Percentiles rank a stretch among this genome's conserved stretches.
These are phyloP conservation scores for Pseudomassariella vexata DNA, from an alignment of 2,329 filamentous ascomycete species.

Conservation along the genomic window DNA sequence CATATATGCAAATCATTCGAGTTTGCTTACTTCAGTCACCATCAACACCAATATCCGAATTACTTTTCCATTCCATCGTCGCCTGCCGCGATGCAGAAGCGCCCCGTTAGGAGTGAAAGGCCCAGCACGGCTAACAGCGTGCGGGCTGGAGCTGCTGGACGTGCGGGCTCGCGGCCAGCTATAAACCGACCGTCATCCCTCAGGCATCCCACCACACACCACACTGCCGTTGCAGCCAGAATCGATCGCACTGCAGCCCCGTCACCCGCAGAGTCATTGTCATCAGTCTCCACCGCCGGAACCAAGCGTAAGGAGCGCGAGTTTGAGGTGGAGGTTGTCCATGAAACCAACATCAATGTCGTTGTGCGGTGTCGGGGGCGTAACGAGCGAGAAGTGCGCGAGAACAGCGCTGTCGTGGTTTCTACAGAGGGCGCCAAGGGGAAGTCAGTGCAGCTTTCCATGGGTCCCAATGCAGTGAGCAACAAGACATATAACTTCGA, in stretches of 20 bases:
- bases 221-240: constrained; percentile 17
- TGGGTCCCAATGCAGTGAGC: constrained; percentile 86
- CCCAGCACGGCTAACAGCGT: constrained; percentile 18
- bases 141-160: constrained; percentile 14
- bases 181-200: constrained; percentile 17
- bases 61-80: too few relatives aligned
- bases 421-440: constrained; percentile 84
- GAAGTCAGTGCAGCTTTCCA: constrained; percentile 76
- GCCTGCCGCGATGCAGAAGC: constrained; percentile 23
- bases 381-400: constrained; percentile 84
- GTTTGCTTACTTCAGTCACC: too few relatives aligned
- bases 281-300: constrained; percentile 52
- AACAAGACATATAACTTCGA: constrained; percentile 98
- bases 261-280: constrained; percentile 67
- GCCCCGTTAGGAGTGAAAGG: constrained; percentile 24
- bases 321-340: constrained; percentile 64
- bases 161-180: constrained; percentile 15
- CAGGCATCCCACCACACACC: constrained; percentile 16
- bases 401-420: constrained; percentile 92
- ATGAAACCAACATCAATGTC: constrained; percentile 96
- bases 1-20: too few relatives aligned
- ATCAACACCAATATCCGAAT: too few relatives aligned
- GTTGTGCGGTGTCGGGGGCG: constrained; percentile 91
- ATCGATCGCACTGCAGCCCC: constrained; percentile 39
- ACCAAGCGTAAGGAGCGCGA: constrained; percentile 85